A percentile compares a stretch with the other conserved stretches of the same genome.
These are phyloP conservation scores for Syzygium aromaticum DNA, from an alignment of 345 rosid genomes.

Conservation along the genomic window DNA sequence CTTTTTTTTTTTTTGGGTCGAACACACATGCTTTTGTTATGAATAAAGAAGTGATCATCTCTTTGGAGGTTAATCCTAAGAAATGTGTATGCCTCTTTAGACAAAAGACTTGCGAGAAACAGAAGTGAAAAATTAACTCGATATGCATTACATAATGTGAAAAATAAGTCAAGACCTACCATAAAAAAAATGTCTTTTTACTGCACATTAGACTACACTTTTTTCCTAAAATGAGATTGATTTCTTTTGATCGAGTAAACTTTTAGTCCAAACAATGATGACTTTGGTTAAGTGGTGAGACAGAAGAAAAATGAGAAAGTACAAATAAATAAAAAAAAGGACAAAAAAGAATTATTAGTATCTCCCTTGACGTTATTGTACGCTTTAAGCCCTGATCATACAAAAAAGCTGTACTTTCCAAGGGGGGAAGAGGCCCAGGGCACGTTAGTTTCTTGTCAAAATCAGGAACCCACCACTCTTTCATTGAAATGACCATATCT, in stretches of 20 bases:
- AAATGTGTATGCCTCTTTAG: background rate
- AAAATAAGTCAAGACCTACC: background rate
- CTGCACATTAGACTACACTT: background rate
- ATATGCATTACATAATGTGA: background rate
- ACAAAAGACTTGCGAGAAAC: background rate
- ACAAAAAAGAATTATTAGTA: background rate
- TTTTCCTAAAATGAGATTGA: background rate
- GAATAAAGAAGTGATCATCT: background rate
- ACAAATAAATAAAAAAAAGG: background rate
- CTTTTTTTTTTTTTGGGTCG: no score
- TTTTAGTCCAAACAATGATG: background rate
- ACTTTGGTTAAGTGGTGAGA: background rate
- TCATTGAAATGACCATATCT: constrained; percentile 8
- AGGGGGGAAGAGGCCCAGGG: background rate
- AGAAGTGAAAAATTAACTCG: background rate
- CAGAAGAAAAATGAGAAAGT: background rate
- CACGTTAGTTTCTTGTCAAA: constrained; percentile 69
- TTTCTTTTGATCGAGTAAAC: background rate
- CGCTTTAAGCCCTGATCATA: background rate
- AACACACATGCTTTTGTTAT: background rate
- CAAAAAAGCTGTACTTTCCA: background rate
- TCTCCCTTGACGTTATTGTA: background rate
- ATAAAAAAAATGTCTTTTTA: background rate
- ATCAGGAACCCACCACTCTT: constrained; percentile 36
- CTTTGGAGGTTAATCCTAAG: background rate